Base-by-base conservation (phyloP, 1,284 basidiomycete species). In the Cryptococcus neoformans region DNA sequence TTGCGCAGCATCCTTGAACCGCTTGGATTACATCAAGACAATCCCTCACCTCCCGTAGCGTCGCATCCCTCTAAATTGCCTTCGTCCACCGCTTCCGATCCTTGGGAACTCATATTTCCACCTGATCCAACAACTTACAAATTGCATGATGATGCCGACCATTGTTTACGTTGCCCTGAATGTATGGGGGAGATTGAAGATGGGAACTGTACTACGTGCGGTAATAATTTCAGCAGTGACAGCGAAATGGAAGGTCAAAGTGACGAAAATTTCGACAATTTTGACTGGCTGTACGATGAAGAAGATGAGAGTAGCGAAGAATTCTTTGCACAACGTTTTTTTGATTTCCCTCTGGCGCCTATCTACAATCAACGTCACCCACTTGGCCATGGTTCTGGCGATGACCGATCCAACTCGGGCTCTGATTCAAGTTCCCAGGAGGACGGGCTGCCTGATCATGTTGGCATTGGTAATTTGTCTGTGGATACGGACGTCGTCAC, bases 171-270 rank as follows among this genome's bases (percentile, higher is more conserved):
- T 38, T 78, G 76, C 55, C 69, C 70, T 0, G 50, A 52, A 6
- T 78, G 76, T 53, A 47, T 58, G 2, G 44, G 54, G 3, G 76
- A 78, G 57, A 63, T 77, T n/a, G 56, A 53, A 1, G 62, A 59
- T 14, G 64, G 64, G 5, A 21, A 52, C 14, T 77, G 75, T 55
- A 17, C 50, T 3, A 57, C 57, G 3, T 77, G 75, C 55, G 65
- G 59, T 9, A 52, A 56, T 1, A 57, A 59, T 35, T 75, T 73
- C 45, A 21, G 21, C 21, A 70, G 67, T 38, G 58, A 62, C 38
- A 51, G 62, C 14, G 64, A 58, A 9, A 59, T 48, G 5, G 62
- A 38, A 4, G 35, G 41, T 41, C n/a, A 39, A 21, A 21, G 21
- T 3, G 45, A 49, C 9, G 50, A 56, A 39, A 51, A 56, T 34